A percentile compares a stretch with the other conserved stretches of the same genome.
These are phyloP conservation scores for Vigna reflexopilosa DNA, from an alignment of 306 rosid genomes.

Conservation along the genomic window DNA sequence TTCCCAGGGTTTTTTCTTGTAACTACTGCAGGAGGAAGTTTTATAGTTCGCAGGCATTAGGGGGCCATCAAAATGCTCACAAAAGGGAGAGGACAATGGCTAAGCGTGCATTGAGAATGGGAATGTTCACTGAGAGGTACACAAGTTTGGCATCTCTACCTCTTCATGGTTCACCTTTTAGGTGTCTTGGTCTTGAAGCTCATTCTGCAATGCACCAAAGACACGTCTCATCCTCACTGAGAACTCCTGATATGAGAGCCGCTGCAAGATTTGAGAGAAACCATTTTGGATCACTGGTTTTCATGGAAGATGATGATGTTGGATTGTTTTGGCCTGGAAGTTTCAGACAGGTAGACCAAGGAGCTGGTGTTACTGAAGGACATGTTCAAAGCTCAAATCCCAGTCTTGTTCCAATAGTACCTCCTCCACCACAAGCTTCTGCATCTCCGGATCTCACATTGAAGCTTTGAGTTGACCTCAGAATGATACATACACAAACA, in stretches of 20 bases:
- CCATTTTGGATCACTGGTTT: conserved; percentile 64
- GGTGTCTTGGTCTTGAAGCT: conserved; percentile 88
- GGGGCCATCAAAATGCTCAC: conserved; percentile 97
- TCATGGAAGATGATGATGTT: conserved; percentile 77
- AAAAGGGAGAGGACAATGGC: conserved; percentile 98
- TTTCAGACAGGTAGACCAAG: conserved; percentile 70
- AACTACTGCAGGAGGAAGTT: conserved; percentile 88
- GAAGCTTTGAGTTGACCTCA: conserved; percentile 62
- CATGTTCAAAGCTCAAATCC: conserved; percentile 51
- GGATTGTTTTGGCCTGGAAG: conserved; percentile 91
- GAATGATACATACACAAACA: conserved; percentile 26
- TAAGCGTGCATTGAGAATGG: conserved; percentile 91
- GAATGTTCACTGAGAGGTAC: conserved; percentile 79
- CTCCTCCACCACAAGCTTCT: conserved; percentile 56
- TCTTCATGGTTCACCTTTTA: conserved; percentile 84
- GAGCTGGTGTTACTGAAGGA: conserved; percentile 41
- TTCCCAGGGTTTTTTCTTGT: conserved; percentile 82
- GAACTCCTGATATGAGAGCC: conserved; percentile 58
- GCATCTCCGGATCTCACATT: conserved; percentile 86
- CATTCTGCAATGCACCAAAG: conserved; percentile 82
- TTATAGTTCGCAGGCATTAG: conserved; percentile 93
- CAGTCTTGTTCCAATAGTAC: conserved; percentile 43
- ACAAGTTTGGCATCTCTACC: conserved; percentile 92
- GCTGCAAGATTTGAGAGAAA: conserved; percentile 74
- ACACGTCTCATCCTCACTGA: conserved; percentile 53